Conservation (phyloP, 441 rosid genomes). For the Euphorbia corollata region DNA sequence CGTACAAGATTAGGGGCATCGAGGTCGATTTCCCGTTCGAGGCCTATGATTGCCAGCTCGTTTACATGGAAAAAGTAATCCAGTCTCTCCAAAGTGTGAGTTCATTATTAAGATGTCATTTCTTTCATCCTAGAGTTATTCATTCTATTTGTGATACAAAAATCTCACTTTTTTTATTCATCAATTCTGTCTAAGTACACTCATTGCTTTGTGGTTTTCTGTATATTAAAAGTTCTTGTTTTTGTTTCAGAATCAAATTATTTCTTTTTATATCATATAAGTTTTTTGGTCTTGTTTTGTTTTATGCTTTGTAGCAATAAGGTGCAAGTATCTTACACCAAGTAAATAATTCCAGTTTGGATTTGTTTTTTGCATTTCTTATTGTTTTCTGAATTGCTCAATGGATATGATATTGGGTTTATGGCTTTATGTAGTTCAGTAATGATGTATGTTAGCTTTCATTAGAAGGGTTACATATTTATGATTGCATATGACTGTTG, state of each 20-base stretch:
- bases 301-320: neutral
- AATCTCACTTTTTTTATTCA: neutral
- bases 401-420: neutral
- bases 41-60: slow-evolving; percentile 82
- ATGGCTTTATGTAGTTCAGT: neutral
- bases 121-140: neutral
- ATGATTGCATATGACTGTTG: neutral
- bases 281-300: neutral
- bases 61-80: slow-evolving; percentile 91
- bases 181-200: neutral
- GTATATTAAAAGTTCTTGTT: neutral
- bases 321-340: neutral
- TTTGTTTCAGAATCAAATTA: neutral
- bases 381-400: neutral
- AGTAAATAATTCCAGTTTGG: neutral
- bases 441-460: neutral
- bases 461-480: neutral
- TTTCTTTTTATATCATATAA: neutral
- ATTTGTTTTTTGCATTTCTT: no score
- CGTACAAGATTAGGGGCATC: slow-evolving; percentile 71
- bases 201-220: neutral
- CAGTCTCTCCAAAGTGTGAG: slow-evolving; percentile 76
- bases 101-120: neutral
- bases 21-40: slow-evolving; percentile 89
- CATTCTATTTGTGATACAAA: neutral